Base-by-base conservation (phyloP, 2,329 filamentous ascomycete genomes). In the Verticillium alfalfae region DNA sequence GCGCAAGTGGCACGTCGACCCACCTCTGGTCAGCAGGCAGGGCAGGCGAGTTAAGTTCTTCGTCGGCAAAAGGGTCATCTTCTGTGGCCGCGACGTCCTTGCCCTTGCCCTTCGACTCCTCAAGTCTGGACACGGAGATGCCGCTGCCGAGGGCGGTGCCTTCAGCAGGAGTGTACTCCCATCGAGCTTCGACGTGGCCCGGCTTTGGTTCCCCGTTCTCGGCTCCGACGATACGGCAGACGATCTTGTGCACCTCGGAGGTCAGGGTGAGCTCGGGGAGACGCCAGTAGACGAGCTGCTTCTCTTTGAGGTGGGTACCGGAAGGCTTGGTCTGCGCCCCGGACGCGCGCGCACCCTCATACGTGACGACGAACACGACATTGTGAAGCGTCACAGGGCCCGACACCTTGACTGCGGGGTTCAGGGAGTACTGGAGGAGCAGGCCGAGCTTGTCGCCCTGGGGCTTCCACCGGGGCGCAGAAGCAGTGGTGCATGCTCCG, bases 381-480 rank as follows among this genome's bases (percentile, higher is more conserved):
- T 97, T 96, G 68, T 88, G 89, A 70, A 75, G 83, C 70, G 69
- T 79, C 66, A 78, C 74, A 1, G 77, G 76, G 26, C 66, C 70
- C 2, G 70, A 65, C 3, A 80, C 77, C 57, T 77, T 79, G 66
- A 72, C 92, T 1, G 81, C 78, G 0, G 92, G 90, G 73, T 97
- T 97, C 16, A 95, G 82, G 6, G 88, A 87, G 76, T 97, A 98
- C 70, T 90, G 87, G 41, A 98, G 79, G 60, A 97, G 85, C 49
- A 96, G 85, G 49, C 91, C 93, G n/a, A 94, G 85, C 75, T 97
- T 94, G 65, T 90, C 88, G 54, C 90, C 85, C 69, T 95, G 89
- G 2, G 91, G 81, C 71, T 94, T 96, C 93, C 93, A 97, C 1
- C 83, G 3, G 92, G 89, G 22, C 84, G 86, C 56, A 97, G 78